These are phyloP conservation scores for Nakazawaea populi DNA, from an alignment of 805 yeast genomes.

Conservation along the genomic window DNA sequence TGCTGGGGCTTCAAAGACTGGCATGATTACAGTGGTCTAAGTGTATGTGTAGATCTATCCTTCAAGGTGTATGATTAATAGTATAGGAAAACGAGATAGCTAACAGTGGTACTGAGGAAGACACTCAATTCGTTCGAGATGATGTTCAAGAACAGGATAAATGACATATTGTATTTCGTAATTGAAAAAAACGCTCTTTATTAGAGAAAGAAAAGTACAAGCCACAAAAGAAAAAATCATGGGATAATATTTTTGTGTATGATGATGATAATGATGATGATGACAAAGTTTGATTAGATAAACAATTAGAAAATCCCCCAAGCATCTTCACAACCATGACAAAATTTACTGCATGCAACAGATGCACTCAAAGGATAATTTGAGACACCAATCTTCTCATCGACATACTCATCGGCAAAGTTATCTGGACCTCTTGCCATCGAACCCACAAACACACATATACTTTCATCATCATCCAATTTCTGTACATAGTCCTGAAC, in stretches of 20 bases:
- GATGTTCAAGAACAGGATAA: neutral
- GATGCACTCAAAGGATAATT: conserved; percentile 95
- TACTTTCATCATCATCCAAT: conserved; percentile 82
- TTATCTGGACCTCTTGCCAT: conserved; percentile 98
- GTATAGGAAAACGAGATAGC: conserved; percentile 4
- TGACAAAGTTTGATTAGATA: too few relatives aligned
- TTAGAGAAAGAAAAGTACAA: neutral
- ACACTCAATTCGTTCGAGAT: neutral
- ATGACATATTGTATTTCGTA: neutral
- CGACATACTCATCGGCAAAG: conserved; percentile 95
- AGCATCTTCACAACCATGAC: conserved; percentile 98
- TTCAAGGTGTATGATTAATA: neutral
- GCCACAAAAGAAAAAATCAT: neutral
- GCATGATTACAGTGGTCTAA: conserved; percentile 20
- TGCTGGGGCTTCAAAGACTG: conserved; percentile 41
- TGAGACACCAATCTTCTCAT: conserved; percentile 93
- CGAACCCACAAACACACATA: conserved; percentile 98
- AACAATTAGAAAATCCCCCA: conserved; percentile 64
- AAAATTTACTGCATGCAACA: conserved; percentile 95
- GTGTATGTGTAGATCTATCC: too few relatives aligned
- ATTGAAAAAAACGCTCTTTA: neutral
- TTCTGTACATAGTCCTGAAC: conserved; percentile 84
- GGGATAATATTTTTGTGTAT: neutral
- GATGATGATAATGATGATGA: neutral
- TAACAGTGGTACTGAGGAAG: conserved; percentile 3